Conservation (phyloP, 2,329 filamentous ascomycete genomes). For the Leptodontidium sp. region DNA sequence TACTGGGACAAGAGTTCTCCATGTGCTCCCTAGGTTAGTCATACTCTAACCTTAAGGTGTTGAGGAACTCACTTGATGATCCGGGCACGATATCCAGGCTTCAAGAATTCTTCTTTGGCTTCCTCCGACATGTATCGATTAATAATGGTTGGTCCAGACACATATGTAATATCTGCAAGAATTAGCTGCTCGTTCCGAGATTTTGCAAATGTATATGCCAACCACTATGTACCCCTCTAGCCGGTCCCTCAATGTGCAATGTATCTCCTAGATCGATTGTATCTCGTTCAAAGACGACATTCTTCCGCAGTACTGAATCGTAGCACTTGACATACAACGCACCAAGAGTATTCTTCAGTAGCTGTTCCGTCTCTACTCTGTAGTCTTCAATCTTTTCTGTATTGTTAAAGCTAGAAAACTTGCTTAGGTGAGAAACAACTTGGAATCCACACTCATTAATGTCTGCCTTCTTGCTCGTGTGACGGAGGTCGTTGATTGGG, state of each 20-base stretch:
- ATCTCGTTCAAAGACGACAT: constrained; percentile 26
- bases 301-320: constrained; percentile 31
- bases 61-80: constrained; percentile 35
- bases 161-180: constrained; percentile 33
- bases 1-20: constrained; percentile 38
- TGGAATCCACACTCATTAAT: constrained; percentile 32
- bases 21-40: constrained; percentile 35
- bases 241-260: constrained; percentile 31
- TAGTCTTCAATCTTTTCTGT: constrained; percentile 28
- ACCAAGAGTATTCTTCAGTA: constrained; percentile 24
- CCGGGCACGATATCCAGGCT: constrained; percentile 33
- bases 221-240: constrained; percentile 38
- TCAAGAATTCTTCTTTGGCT: constrained; percentile 26
- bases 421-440: constrained; percentile 28
- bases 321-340: constrained; percentile 35
- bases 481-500: constrained; percentile 30
- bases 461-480: background rate
- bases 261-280: constrained; percentile 26
- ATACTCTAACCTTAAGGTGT: background rate
- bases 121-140: constrained; percentile 26
- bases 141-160: constrained; percentile 34
- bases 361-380: constrained; percentile 28
- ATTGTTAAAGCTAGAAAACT: constrained; percentile 18
- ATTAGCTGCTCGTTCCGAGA: background rate
- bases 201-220: background rate